These are phyloP conservation scores for Bretschneidera sinensis DNA, from an alignment of 345 rosid genomes.

Conservation along the genomic window DNA sequence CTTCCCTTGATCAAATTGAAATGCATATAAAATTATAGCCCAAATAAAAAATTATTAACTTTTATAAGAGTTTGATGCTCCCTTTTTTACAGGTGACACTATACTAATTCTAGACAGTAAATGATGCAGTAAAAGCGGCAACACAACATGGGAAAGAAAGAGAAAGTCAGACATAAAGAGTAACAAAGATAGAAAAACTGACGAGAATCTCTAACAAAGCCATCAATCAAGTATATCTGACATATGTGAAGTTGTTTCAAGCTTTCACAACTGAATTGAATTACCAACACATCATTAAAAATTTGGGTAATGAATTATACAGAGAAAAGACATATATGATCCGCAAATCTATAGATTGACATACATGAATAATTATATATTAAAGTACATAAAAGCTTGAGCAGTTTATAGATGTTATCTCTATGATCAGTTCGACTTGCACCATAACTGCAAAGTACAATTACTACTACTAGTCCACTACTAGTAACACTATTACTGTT, in stretches of 20 bases:
- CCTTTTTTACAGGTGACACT: too few relatives aligned
- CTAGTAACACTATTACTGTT: conserved; percentile 26
- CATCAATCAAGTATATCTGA: conserved; percentile 13
- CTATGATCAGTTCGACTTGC: conserved; percentile 21
- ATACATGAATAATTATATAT: conserved; percentile 29
- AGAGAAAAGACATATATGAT: conserved; percentile 4
- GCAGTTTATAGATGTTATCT: conserved; percentile 23
- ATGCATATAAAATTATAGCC: background rate
- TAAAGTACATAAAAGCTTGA: conserved; percentile 20
- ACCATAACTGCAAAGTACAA: conserved; percentile 24
- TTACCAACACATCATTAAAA: conserved; percentile 7
- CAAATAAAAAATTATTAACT: background rate
- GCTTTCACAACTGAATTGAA: conserved; percentile 13
- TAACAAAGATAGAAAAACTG: conserved; percentile 10
- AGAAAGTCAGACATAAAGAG: conserved; percentile 11
- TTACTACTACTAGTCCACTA: conserved; percentile 27
- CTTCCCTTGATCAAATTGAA: conserved; percentile 7
- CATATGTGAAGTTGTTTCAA: conserved; percentile 24
- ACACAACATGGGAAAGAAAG: conserved; percentile 9
- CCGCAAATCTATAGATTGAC: conserved; percentile 25
- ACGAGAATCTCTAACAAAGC: conserved; percentile 17
- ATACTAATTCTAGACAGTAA: conserved; percentile 7
- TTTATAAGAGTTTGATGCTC: background rate
- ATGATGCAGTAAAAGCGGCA: conserved; percentile 24
- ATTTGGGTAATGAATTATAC: background rate